Evolutionary conservation across 345 rosid genomes (phyloP), one percentile per base, ranked within the genome.

Genomic region (Tarenaya hassleriana): DNA sequence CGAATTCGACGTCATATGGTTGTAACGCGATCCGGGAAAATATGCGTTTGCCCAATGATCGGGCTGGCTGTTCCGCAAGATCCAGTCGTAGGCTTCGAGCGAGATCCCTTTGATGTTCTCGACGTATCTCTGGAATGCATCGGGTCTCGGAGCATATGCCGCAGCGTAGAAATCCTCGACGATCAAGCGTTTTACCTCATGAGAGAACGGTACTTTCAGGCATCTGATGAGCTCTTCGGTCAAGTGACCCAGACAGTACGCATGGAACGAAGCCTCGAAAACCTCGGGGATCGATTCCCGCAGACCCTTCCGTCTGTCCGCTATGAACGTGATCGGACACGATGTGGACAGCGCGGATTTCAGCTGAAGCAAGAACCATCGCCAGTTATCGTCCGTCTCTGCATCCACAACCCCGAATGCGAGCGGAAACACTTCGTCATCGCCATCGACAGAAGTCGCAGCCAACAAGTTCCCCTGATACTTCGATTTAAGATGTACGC

Each of bases 31-130:
- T 41, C 96, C 98, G 17, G 62, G 84, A 42, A 84, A 82, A 69
- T 70, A 82, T 38, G 98, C 78, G 60, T 84, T 91, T 29, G 96
- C 96, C 98, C 98, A 91, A 31, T 80, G 77, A 61, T 77, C 83
- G 7, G 88, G 94, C 56, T 87, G 89, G 70, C 92, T 82, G 16
- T 79, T 69, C 2, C 60, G 87, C 18, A 80, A 15, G 57, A 87
- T 77, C 98, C 96, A 91, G 39, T 73, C 73, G 63, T 87, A 91
- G 16, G 95, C 96, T 42, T 87, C 96, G 6, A 39, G 55, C 0
- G 95, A 91, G 52, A 91, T 82, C 43, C 81, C 66, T 68, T 82
- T 87, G 54, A 91, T 82, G 78, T 78, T 82, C 40, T 84, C 88
- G 0, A 82, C 57, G 47, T 69, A 71, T 43, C 74, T 72, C 35